phyloP scores from a whole-genome alignment of 148 eudicot genomes.

The Selenicereus undatus region DNA sequence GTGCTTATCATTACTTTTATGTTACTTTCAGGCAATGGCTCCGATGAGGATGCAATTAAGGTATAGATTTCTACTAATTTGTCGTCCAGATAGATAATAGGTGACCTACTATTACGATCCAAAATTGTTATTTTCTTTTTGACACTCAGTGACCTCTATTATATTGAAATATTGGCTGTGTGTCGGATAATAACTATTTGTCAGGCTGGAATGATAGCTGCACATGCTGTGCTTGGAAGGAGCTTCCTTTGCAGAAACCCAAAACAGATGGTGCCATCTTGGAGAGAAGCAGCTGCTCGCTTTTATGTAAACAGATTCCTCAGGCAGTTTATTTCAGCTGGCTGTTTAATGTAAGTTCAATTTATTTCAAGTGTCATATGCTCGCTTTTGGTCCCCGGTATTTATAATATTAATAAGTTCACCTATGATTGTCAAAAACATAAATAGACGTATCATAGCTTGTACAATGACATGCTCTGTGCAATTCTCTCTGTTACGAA shows the following conservation, averaged over 20 bases:
- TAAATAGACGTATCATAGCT: too few species aligned
- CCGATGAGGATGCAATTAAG: constrained; percentile 94
- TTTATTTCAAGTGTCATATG: neutral
- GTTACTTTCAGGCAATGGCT: constrained; percentile 68
- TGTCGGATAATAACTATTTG: neutral
- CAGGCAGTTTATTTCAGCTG: constrained; percentile 50
- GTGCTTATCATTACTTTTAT: neutral
- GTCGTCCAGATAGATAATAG: neutral
- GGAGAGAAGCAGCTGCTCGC: constrained; percentile 69
- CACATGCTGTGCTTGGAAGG: constrained; percentile 50
- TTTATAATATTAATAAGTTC: too few species aligned
- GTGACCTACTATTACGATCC: neutral
- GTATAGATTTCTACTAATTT: constrained; percentile 31
- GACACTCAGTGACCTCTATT: too few species aligned
- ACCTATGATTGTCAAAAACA: too few species aligned
- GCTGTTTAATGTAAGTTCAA: constrained; percentile 72
- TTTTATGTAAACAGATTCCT: constrained; percentile 65
- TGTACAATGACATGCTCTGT: neutral
- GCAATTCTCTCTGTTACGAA: too few species aligned
- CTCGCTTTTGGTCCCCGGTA: neutral
- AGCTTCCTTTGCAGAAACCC: constrained; percentile 51
- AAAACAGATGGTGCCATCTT: constrained; percentile 78
- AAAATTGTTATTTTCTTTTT: too few species aligned
- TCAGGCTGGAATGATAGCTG: constrained; percentile 78
- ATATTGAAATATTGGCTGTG: neutral